phyloP scores from a whole-genome alignment of 2,329 filamentous ascomycete genomes.

The Sclerotinia nivalis region DNA sequence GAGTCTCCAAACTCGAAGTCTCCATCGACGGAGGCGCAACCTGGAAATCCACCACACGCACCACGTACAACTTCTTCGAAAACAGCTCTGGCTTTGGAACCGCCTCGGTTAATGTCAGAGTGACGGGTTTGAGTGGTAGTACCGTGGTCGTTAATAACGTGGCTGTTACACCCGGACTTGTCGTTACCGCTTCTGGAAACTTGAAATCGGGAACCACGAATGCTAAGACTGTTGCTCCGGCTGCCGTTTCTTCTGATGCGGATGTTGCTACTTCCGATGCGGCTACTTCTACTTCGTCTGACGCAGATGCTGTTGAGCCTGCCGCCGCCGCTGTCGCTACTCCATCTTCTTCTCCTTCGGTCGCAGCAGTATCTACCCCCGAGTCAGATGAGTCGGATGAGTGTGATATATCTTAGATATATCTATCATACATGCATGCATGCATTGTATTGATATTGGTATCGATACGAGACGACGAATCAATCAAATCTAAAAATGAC shows the following conservation, averaged over 20 bases:
- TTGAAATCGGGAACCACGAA: conserved; percentile 24
- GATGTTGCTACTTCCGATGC: conserved; percentile 1
- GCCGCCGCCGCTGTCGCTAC: neutral
- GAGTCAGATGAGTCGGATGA: conserved; percentile 9
- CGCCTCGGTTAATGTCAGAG: conserved; percentile 54
- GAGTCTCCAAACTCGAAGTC: conserved; percentile 58
- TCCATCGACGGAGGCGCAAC: conserved; percentile 59
- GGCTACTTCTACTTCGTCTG: no score
- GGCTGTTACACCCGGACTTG: conserved; percentile 40
- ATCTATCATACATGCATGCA: neutral
- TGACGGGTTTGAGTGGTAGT: conserved; percentile 55
- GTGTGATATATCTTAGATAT: neutral
- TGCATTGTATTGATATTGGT: no score
- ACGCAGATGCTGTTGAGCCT: no score
- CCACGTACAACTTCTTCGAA: conserved; percentile 64
- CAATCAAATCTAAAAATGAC: no score
- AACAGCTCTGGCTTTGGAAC: conserved; percentile 57
- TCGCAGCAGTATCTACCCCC: neutral
- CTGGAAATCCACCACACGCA: conserved; percentile 57
- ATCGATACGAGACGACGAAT: no score
- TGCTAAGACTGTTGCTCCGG: neutral
- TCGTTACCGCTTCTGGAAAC: conserved; percentile 34
- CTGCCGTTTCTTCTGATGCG: no score
- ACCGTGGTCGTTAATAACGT: conserved; percentile 54
- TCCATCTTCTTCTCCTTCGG: neutral